Evolutionary conservation across 805 yeast species (phyloP), one percentile per base, ranked within the genome.

Genomic region (Soucietia sequanensis): DNA sequence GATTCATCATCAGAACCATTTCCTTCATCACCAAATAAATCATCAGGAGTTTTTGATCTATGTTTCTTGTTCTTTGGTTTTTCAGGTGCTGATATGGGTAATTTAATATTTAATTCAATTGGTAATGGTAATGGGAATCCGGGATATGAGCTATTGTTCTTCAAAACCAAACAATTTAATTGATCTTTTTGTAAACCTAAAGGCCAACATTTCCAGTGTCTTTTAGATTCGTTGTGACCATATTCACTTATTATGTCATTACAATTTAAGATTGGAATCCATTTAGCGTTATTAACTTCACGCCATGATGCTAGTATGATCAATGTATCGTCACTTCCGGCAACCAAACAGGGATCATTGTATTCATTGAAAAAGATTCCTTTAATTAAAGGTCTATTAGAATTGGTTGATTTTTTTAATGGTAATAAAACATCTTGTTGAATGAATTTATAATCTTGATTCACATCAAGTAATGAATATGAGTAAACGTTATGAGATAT

Each of bases 341-440:
- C 58, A 36, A 81, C 84, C 5, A 90, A 56, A 43, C 93, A 84
- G 1, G 99, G 99, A 56, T 91, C 97, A 14, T 95, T 95, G 49
- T 76, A 81, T 29, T 81, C 81, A 27, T 87, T 83, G 67, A 91
- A 93, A 52, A 93, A 89, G n/a, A 86, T 56, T 2, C 90, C 82
- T 43, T 76, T 78, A 44, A 84, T 58, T 37, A 67, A 60, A 48
- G 64, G 72, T 51, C 43, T 24, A 55, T 41, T 4, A 35, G 42
- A 34, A 48, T 67, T 46, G 6, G 31, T 28, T 4, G 41, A 33
- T 21, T 40, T 39, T 30, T 46, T 50, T 25, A 70, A 50, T 5
- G 75, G 73, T 26, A 70, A 44, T 5, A 60, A 28, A 14, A 60
- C 54, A 37, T 66, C 62, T 34, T 69, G 72, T 40, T 69, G 72